These are phyloP conservation scores for Rostrohypoxylon terebratum DNA, from an alignment of 495 filamentous ascomycete species.

Conservation along the genomic window DNA sequence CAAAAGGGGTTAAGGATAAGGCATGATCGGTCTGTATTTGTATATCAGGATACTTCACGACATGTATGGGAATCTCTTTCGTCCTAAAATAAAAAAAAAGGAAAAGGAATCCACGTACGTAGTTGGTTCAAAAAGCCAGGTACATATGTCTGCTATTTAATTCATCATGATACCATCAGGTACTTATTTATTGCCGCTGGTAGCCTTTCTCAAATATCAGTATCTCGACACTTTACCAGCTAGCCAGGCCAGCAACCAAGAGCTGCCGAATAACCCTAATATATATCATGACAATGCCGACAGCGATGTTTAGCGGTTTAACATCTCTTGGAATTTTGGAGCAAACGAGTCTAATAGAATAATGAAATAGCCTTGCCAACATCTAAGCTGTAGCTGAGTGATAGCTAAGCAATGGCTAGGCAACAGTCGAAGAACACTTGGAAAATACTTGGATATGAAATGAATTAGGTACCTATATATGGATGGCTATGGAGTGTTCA, in stretches of 20 bases:
- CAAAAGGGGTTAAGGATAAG: background rate
- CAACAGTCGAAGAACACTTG: no score
- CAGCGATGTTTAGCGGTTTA: no score
- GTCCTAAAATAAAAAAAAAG: background rate
- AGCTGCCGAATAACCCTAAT: no score
- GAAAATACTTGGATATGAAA: no score
- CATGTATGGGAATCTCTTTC: background rate
- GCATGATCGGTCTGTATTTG: background rate
- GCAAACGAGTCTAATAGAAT: background rate
- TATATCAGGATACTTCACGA: background rate
- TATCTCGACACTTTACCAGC: background rate
- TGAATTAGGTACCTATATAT: no score
- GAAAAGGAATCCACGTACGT: background rate
- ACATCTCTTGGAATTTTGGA: no score
- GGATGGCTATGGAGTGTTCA: no score
- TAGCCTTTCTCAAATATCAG: background rate
- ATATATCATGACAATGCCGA: no score
- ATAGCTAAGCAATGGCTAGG: no score
- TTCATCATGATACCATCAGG: slow-evolving; percentile 23
- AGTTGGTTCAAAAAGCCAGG: background rate
- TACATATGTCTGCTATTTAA: background rate
- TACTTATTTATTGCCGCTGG: background rate
- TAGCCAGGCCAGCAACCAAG: background rate
- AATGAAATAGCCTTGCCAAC: background rate
- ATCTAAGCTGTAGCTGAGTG: no score